These are phyloP conservation scores for Mycena belliarum DNA, from an alignment of 768 basidiomycete genomes.

Conservation along the genomic window DNA sequence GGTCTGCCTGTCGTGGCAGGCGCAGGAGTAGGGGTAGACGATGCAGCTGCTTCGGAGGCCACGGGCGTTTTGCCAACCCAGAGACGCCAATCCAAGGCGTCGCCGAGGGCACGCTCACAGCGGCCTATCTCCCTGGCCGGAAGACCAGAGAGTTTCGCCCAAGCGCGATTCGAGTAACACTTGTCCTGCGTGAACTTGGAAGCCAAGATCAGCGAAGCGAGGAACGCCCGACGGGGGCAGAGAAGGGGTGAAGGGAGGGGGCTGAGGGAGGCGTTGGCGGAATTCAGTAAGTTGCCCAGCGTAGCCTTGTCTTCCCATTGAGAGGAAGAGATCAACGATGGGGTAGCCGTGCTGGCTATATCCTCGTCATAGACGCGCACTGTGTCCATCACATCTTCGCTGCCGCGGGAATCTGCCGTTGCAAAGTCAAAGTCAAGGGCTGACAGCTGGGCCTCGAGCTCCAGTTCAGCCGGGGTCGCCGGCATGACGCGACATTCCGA, in stretches of 20 bases:
- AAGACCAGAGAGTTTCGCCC: slow-evolving; percentile 92
- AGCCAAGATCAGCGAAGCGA: slow-evolving; percentile 85
- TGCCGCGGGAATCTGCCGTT: slow-evolving; percentile 5
- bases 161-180: slow-evolving; percentile 90
- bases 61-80: slow-evolving; percentile 79
- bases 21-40: slow-evolving; percentile 24
- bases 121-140: slow-evolving; percentile 82
- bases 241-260: slow-evolving; percentile 77
- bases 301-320: background rate
- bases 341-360: slow-evolving; percentile 19
- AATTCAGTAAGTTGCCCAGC: slow-evolving; percentile 10
- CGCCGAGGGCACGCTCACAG: slow-evolving; percentile 86
- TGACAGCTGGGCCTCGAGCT: slow-evolving; percentile 37
- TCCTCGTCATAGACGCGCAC: slow-evolving; percentile 40
- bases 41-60: slow-evolving; percentile 19
- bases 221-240: slow-evolving; percentile 86
- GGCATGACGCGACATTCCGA: slow-evolving; percentile 43
- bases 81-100: slow-evolving; percentile 86
- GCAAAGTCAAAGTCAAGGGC: slow-evolving; percentile 20
- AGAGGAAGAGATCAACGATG: slow-evolving; percentile 5
- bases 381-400: slow-evolving; percentile 41
- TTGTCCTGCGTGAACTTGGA: slow-evolving; percentile 94
- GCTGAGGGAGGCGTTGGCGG: slow-evolving; percentile 18
- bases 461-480: slow-evolving; percentile 45
- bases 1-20: slow-evolving; percentile 32